A percentile compares a stretch with the other conserved stretches of the same genome.
Conservation (phyloP, 1,284 basidiomycete species). For the Inonotus obliquus region DNA sequence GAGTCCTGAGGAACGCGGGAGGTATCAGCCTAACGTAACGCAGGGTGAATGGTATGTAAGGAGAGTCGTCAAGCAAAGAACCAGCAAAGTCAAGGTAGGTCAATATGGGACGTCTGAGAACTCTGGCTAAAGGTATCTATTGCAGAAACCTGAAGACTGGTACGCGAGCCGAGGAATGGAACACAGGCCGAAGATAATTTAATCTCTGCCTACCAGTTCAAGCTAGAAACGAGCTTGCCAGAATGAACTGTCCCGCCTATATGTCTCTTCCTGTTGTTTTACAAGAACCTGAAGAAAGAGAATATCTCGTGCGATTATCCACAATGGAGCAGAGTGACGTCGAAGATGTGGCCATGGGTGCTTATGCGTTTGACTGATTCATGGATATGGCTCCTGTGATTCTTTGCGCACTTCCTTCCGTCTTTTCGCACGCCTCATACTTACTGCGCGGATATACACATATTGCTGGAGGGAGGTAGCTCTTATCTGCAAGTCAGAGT, state of each 20-base stretch:
- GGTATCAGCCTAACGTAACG: conserved; percentile 39
- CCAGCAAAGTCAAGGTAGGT: conserved; percentile 38
- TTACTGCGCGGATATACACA: too few relatives aligned
- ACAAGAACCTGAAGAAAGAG: not conserved
- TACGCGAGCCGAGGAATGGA: conserved; percentile 33
- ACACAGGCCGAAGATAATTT: conserved; percentile 23
- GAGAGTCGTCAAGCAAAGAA: conserved; percentile 40
- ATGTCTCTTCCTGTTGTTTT: not conserved
- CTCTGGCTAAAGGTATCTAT: not conserved
- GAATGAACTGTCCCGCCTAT: not conserved
- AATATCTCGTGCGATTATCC: not conserved
- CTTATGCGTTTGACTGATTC: too few relatives aligned
- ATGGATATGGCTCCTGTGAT: not conserved
- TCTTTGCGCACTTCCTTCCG: not conserved
- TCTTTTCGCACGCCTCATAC: too few relatives aligned
- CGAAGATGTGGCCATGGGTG: too few relatives aligned
- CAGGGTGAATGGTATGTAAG: conserved; percentile 45
- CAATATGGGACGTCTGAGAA: not conserved
- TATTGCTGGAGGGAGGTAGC: not conserved
- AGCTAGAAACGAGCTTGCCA: not conserved
- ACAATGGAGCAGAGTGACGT: too few relatives aligned
- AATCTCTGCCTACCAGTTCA: not conserved
- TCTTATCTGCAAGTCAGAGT: not conserved
- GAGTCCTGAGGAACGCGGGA: conserved; percentile 10
- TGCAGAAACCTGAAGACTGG: conserved; percentile 34